These are phyloP conservation scores for Halteria grandinella DNA, from an alignment of 73 alveolate genomes.

Conservation along the genomic window DNA sequence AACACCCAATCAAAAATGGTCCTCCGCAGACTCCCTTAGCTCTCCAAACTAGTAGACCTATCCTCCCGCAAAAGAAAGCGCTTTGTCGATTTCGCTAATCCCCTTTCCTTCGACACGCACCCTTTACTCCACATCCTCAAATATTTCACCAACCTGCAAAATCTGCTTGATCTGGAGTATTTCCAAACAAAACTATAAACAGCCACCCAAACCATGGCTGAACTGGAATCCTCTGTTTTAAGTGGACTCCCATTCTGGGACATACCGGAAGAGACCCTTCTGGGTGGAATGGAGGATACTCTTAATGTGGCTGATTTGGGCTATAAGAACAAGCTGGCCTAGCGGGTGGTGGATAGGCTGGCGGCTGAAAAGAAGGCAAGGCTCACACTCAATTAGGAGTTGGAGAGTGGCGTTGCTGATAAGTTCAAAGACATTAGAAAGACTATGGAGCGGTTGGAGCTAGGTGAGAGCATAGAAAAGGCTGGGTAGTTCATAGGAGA, in stretches of 20 bases:
- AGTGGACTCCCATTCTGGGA: conserved; percentile 47
- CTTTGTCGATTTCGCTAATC: too few relatives aligned
- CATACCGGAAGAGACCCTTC: conserved; percentile 40
- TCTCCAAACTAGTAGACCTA: too few relatives aligned
- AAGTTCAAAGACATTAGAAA: conserved; percentile 8
- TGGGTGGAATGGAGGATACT: neutral
- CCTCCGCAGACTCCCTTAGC: too few relatives aligned
- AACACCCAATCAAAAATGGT: too few relatives aligned
- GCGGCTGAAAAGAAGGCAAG: conserved; percentile 39
- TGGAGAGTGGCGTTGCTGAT: conserved; percentile 38
- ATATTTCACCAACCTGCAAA: neutral
- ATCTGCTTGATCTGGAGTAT: conserved; percentile 28
- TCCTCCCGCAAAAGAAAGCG: too few relatives aligned
- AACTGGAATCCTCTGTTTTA: conserved; percentile 11
- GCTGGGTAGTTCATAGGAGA: conserved; percentile 21
- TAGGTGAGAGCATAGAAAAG: conserved; percentile 14
- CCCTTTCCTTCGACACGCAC: too few relatives aligned
- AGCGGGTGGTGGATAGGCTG: conserved; percentile 7
- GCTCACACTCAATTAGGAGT: conserved; percentile 22
- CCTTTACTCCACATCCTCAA: too few relatives aligned
- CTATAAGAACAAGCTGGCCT: conserved; percentile 11
- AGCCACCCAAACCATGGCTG: conserved; percentile 8
- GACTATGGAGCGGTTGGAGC: conserved; percentile 24
- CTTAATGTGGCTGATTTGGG: neutral
- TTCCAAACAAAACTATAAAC: conserved; percentile 30